A percentile compares a stretch with the other conserved stretches of the same genome.
Conservation (phyloP, 345 rosid genomes). For the Firmiana major region DNA sequence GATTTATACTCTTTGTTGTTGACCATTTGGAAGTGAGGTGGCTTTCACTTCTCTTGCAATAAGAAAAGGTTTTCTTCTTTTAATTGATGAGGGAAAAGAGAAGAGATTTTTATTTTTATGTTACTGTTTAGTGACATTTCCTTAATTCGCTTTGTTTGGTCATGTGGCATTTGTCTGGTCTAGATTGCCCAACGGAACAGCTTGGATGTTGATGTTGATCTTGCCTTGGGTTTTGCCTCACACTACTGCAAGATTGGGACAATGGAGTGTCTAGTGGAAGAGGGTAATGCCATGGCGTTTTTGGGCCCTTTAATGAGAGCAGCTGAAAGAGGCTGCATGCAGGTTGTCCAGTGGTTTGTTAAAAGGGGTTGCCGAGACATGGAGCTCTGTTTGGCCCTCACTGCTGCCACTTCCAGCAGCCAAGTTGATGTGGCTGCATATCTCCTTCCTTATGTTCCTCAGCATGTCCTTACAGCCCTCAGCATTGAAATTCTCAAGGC, state of each 20-base stretch:
- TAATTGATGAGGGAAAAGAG: neutral
- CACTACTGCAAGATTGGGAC: slow-evolving; percentile 89
- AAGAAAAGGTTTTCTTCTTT: neutral
- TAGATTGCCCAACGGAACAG: slow-evolving; percentile 97
- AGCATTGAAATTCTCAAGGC: slow-evolving; percentile 91
- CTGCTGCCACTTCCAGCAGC: slow-evolving; percentile 95
- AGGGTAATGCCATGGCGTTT: slow-evolving; percentile 90
- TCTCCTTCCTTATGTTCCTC: slow-evolving; percentile 88
- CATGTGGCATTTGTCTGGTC: slow-evolving; percentile 17
- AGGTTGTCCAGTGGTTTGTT: slow-evolving; percentile 96
- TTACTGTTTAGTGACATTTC: neutral
- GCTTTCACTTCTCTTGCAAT: neutral
- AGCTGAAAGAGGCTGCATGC: slow-evolving; percentile 92
- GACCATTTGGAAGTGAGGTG: neutral
- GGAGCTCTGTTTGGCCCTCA: slow-evolving; percentile 95
- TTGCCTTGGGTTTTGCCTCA: slow-evolving; percentile 91
- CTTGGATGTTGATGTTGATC: slow-evolving; percentile 93
- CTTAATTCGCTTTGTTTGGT: slow-evolving; percentile 5
- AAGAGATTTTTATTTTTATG: neutral
- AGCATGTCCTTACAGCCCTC: slow-evolving; percentile 82
- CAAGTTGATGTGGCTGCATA: slow-evolving; percentile 78
- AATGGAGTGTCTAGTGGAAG: slow-evolving; percentile 98
- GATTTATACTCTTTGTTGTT: neutral
- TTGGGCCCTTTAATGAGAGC: slow-evolving; percentile 96
- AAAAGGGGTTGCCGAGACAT: slow-evolving; percentile 81